These are phyloP conservation scores for Coemansia sp. DNA, from an alignment of 192 early-diverging fungal species.

Conservation along the genomic window DNA sequence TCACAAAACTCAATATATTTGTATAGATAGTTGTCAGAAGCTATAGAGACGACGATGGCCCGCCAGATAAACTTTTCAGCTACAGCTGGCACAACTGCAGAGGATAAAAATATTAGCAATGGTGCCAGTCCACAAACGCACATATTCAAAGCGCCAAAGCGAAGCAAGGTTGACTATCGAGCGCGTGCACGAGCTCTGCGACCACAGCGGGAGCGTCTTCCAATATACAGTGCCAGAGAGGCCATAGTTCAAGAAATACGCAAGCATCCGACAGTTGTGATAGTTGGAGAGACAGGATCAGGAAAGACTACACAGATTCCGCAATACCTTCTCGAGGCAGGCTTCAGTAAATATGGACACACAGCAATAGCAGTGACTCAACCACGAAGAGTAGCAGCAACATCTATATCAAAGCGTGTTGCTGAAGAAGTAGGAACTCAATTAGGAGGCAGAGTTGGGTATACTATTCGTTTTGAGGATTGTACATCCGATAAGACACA, in stretches of 20 bases:
- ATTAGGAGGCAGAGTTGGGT: conserved; percentile 80
- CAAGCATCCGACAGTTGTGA: conserved; percentile 57
- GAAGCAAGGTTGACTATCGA: conserved; percentile 13
- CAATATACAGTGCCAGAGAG: conserved; percentile 53
- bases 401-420: conserved; percentile 76
- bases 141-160: conserved; percentile 3
- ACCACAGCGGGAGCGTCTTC: conserved; percentile 49
- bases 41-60: neutral
- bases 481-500: conserved; percentile 72
- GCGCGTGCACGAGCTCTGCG: conserved; percentile 21
- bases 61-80: conserved; percentile 10
- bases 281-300: conserved; percentile 79
- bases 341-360: conserved; percentile 53
- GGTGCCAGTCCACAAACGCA: neutral
- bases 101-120: neutral
- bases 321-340: conserved; percentile 81
- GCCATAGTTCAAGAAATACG: conserved; percentile 21
- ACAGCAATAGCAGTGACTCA: conserved; percentile 81
- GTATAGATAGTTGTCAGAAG: too few relatives aligned
- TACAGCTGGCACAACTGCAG: neutral
- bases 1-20: too few relatives aligned
- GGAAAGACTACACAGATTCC: conserved; percentile 93
- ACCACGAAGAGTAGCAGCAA: conserved; percentile 81
- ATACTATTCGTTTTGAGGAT: conserved; percentile 95
- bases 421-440: conserved; percentile 75